Conservation (phyloP, 495 filamentous ascomycete species). For the Annulohypoxylon bovei region DNA sequence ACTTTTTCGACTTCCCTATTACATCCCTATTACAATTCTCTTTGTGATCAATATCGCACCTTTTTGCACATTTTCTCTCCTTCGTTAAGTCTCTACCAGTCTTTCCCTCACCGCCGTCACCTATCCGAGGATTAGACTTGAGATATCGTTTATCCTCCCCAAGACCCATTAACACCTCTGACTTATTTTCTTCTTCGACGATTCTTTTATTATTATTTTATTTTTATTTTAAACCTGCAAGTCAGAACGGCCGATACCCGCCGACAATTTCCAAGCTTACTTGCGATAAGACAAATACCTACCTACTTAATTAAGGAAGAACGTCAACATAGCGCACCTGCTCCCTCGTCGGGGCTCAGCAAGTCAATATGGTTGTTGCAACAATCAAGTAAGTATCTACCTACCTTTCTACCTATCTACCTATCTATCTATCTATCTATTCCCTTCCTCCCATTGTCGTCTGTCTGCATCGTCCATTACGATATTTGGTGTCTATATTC, state of each 20-base stretch:
- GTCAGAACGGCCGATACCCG: slow-evolving; percentile 42
- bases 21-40: slow-evolving; percentile 22
- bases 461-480: slow-evolving; percentile 10
- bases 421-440: background rate
- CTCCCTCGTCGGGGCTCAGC: slow-evolving; percentile 45
- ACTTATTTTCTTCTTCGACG: slow-evolving; percentile 23
- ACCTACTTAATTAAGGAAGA: slow-evolving; percentile 13
- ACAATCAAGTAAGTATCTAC: slow-evolving; percentile 78
- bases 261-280: slow-evolving; percentile 34
- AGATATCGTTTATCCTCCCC: slow-evolving; percentile 31
- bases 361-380: slow-evolving; percentile 77
- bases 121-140: slow-evolving; percentile 30
- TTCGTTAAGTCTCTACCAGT: slow-evolving; percentile 25
- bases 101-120: slow-evolving; percentile 36
- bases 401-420: background rate
- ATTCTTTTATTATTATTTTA: background rate
- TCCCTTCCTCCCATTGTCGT: slow-evolving; percentile 2
- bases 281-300: slow-evolving; percentile 43
- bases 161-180: slow-evolving; percentile 30
- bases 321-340: slow-evolving; percentile 34
- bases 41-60: slow-evolving; percentile 32
- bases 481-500: background rate
- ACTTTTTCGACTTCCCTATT: slow-evolving; percentile 25
- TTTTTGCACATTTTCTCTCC: slow-evolving; percentile 9
- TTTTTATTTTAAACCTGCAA: slow-evolving; percentile 31